Conservation (phyloP, 129 eudicot genomes). For the Artemisia argyi region DNA sequence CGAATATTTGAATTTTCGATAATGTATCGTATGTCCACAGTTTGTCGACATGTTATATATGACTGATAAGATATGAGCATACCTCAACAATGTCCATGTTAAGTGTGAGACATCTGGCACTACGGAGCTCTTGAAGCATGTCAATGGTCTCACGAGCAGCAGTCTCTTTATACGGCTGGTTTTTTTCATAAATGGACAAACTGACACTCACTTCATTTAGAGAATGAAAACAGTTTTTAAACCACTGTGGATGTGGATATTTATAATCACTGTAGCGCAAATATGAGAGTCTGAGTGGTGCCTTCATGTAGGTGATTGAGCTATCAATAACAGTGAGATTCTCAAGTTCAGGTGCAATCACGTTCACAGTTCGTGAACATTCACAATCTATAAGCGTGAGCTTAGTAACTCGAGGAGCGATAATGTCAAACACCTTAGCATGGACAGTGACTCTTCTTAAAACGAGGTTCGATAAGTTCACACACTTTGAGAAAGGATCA, state of each 20-base stretch:
- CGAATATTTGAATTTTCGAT: too few species aligned
- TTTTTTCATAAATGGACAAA: not conserved
- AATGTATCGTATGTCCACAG: too few species aligned
- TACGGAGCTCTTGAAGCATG: slow-evolving; percentile 21
- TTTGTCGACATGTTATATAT: not conserved
- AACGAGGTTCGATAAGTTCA: slow-evolving; percentile 12
- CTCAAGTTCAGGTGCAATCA: slow-evolving; percentile 25
- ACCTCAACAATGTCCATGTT: slow-evolving; percentile 24
- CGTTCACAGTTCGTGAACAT: not conserved
- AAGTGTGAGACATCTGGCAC: slow-evolving; percentile 19
- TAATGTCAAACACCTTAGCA: slow-evolving; percentile 7
- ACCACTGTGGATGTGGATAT: not conserved
- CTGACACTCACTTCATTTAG: not conserved
- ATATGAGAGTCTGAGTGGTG: slow-evolving; percentile 18
- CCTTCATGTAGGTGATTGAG: not conserved
- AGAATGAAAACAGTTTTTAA: not conserved
- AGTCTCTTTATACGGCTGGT: not conserved
- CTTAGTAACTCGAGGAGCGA: slow-evolving; percentile 4
- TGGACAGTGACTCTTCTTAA: not conserved
- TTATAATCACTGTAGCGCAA: not conserved
- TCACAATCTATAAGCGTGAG: not conserved
- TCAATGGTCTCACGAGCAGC: slow-evolving; percentile 8
- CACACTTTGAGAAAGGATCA: slow-evolving; percentile 20
- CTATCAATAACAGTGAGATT: slow-evolving; percentile 9
- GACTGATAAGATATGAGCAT: slow-evolving; percentile 2